These are phyloP conservation scores for Penicillium thymicola DNA, from an alignment of 2,329 filamentous ascomycete genomes.

Conservation along the genomic window DNA sequence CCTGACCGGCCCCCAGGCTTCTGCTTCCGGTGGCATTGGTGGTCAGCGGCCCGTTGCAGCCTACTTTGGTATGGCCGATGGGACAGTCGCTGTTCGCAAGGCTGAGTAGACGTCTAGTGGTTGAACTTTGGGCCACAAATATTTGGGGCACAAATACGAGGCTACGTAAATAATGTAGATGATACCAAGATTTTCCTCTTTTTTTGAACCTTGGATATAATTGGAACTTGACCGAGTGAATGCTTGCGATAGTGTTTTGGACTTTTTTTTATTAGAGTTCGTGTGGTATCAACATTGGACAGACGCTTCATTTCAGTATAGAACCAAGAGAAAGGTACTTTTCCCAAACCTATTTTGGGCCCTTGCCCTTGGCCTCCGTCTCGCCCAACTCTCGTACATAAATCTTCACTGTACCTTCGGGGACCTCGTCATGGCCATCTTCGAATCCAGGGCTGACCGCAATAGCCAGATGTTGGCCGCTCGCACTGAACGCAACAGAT, in stretches of 20 bases:
- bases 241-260: neutral
- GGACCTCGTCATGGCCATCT: slow-evolving; percentile 74
- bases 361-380: slow-evolving; percentile 83
- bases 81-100: slow-evolving; percentile 58
- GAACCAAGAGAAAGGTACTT: slow-evolving; percentile 10
- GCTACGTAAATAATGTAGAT: slow-evolving; percentile 18
- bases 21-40: slow-evolving; percentile 58
- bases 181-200: slow-evolving; percentile 22
- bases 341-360: slow-evolving; percentile 54
- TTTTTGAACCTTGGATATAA: neutral
- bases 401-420: slow-evolving; percentile 70
- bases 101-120: slow-evolving; percentile 26
- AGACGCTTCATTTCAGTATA: slow-evolving; percentile 10
- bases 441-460: slow-evolving; percentile 85
- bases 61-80: slow-evolving; percentile 89
- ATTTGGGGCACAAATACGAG: neutral
- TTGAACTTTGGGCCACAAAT: neutral
- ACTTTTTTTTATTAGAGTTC: slow-evolving; percentile 17
- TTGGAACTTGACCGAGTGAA: slow-evolving; percentile 8
- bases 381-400: slow-evolving; percentile 81
- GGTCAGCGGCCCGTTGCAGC: slow-evolving; percentile 90
- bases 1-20: slow-evolving; percentile 69
- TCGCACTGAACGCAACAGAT: slow-evolving; percentile 69
- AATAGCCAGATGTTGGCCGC: slow-evolving; percentile 75
- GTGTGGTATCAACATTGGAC: slow-evolving; percentile 19